Evolutionary conservation across 1,284 basidiomycete genomes (phyloP).

Genomic region (Ustilago loliicola): DNA sequence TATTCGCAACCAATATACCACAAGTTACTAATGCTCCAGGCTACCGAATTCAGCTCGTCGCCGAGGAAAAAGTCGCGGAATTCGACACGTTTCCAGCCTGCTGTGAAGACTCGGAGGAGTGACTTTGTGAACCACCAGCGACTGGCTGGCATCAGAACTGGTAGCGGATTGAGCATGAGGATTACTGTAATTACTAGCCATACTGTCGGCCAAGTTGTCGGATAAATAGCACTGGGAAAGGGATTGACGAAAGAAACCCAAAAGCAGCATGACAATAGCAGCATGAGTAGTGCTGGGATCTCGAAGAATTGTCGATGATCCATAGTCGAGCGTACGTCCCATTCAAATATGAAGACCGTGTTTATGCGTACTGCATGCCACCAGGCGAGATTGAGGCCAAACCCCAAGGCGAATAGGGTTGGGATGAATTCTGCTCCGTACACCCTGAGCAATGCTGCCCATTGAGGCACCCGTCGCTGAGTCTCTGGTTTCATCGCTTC

Average conservation of each 20-base stretch:
- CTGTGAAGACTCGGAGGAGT: slow-evolving; percentile 75
- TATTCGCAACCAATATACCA: slow-evolving; percentile 81
- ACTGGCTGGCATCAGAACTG: slow-evolving; percentile 77
- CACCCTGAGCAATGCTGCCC: slow-evolving; percentile 82
- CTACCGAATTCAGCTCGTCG: slow-evolving; percentile 70
- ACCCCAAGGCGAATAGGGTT: slow-evolving; percentile 81
- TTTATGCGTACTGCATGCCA: slow-evolving; percentile 86
- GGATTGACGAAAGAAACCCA: slow-evolving; percentile 82
- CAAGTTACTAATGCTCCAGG: slow-evolving; percentile 69
- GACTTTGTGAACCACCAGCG: slow-evolving; percentile 84
- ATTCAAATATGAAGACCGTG: slow-evolving; percentile 86
- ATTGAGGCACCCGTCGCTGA: slow-evolving; percentile 77
- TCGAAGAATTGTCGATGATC: slow-evolving; percentile 86
- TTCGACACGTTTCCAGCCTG: slow-evolving; percentile 75
- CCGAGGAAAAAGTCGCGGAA: slow-evolving; percentile 70
- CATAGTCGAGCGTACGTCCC: slow-evolving; percentile 79
- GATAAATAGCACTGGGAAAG: slow-evolving; percentile 61
- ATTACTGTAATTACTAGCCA: slow-evolving; percentile 81
- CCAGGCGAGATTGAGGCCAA: slow-evolving; percentile 82
- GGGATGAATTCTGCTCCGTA: slow-evolving; percentile 84
- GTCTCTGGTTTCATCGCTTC: slow-evolving; percentile 78
- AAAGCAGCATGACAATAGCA: slow-evolving; percentile 83
- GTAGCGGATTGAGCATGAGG: slow-evolving; percentile 83
- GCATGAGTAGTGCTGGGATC: slow-evolving; percentile 83
- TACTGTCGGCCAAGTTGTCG: slow-evolving; percentile 80